Conservation (phyloP, 306 rosid species). For the Quercus aquifolioides region DNA sequence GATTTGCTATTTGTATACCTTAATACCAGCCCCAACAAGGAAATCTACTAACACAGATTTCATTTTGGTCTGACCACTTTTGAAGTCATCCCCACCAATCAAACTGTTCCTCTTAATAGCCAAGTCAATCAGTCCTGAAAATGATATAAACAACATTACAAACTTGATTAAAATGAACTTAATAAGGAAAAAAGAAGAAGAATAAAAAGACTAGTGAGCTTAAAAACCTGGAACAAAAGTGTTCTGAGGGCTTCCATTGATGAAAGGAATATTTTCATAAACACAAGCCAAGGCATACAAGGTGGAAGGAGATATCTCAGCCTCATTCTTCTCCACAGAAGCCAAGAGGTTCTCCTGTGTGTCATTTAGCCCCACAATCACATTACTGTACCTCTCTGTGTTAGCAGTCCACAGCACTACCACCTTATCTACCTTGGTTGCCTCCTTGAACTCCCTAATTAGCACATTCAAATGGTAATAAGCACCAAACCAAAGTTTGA, state of each 20-base stretch:
- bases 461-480: conserved; percentile 1
- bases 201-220: not conserved
- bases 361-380: conserved; percentile 82
- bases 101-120: conserved; percentile 76
- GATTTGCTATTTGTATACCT: conserved; percentile 38
- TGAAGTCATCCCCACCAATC: conserved; percentile 98
- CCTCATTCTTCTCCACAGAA: conserved; percentile 75
- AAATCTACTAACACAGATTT: conserved; percentile 96
- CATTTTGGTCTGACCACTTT: conserved; percentile 99
- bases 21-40: conserved; percentile 99
- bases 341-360: conserved; percentile 74
- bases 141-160: conserved; percentile 1
- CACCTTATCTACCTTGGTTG: conserved; percentile 75
- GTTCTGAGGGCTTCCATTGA: conserved; percentile 99
- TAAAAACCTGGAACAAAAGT: conserved; percentile 87
- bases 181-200: not conserved
- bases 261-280: conserved; percentile 78
- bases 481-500: not conserved
- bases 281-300: conserved; percentile 83
- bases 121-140: conserved; percentile 76
- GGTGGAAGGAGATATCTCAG: conserved; percentile 98
- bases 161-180: not conserved
- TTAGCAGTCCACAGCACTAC: conserved; percentile 99
- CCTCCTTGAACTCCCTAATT: conserved; percentile 84
- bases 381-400: conserved; percentile 94